A percentile compares a stretch with the other conserved stretches of the same genome.
Evolutionary conservation across 495 filamentous ascomycete species (phyloP).

Genomic region (Penicillium crystallinum): DNA sequence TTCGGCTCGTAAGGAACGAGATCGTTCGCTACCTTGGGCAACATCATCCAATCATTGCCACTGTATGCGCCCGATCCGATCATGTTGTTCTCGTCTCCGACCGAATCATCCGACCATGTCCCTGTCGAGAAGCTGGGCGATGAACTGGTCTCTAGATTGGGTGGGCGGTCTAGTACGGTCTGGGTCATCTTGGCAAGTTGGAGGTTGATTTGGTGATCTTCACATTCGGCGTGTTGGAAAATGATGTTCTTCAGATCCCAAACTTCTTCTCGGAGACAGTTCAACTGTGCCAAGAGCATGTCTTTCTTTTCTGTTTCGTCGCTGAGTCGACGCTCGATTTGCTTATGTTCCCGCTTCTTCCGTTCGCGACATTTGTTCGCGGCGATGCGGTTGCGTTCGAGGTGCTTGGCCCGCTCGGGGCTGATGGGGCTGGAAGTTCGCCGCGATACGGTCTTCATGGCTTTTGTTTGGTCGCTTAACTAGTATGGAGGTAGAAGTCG

Average conservation of each 20-base stretch:
- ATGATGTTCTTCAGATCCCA: constrained; percentile 23
- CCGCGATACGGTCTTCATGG: not conserved
- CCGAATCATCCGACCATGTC: constrained; percentile 16
- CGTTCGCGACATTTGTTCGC: constrained; percentile 25
- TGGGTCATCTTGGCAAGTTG: constrained; percentile 17
- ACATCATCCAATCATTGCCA: not conserved
- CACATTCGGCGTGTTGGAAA: constrained; percentile 20
- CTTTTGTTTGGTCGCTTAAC: not conserved
- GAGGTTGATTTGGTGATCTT: constrained; percentile 17
- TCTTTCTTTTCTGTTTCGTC: constrained; percentile 19
- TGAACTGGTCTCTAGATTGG: not conserved
- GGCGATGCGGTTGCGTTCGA: constrained; percentile 24
- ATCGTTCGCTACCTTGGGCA: not conserved
- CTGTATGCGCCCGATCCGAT: not conserved
- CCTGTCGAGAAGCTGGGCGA: constrained; percentile 9
- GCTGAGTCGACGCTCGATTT: constrained; percentile 12
- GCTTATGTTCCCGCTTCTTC: constrained; percentile 19
- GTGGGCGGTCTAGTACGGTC: not conserved
- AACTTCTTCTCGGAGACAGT: constrained; percentile 15
- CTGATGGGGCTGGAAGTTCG: constrained; percentile 2
- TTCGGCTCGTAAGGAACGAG: not conserved
- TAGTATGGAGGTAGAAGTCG: not conserved
- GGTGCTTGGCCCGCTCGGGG: constrained; percentile 17
- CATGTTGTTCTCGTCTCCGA: not conserved
- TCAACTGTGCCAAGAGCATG: constrained; percentile 11